phyloP scores from a whole-genome alignment of 2,329 filamentous ascomycete genomes.

The Talaromyces sp. region DNA sequence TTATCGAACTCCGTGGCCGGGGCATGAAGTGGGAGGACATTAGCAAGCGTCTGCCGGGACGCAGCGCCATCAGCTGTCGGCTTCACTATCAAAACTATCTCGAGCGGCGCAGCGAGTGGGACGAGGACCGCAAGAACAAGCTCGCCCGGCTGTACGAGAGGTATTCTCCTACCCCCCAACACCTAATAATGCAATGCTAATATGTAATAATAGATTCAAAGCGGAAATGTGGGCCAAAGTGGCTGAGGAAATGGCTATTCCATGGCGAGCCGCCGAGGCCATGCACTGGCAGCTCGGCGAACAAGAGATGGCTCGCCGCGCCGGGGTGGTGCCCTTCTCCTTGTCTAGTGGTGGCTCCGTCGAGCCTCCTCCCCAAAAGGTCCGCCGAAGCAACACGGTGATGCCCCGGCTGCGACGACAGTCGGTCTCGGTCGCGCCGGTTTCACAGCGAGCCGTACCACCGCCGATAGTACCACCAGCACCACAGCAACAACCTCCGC shows the following conservation, averaged over 20 bases:
- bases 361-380: conserved; percentile 41
- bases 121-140: conserved; percentile 96
- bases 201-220: conserved; percentile 66
- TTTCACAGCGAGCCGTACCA: conserved; percentile 6
- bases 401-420: conserved; percentile 35
- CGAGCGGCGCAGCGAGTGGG: conserved; percentile 88
- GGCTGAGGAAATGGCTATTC: conserved; percentile 88
- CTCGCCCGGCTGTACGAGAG: conserved; percentile 90
- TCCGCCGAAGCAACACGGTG: conserved; percentile 33
- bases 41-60: conserved; percentile 79
- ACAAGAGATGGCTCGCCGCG: conserved; percentile 85
- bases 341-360: conserved; percentile 51
- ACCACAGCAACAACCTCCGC: neutral
- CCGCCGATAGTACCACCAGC: conserved; percentile 1
- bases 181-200: neutral
- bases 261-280: conserved; percentile 91
- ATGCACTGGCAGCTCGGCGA: conserved; percentile 99
- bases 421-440: conserved; percentile 17
- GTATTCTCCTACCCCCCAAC: conserved; percentile 48
- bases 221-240: conserved; percentile 97
- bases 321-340: conserved; percentile 82
- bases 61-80: conserved; percentile 89
- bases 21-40: conserved; percentile 99
- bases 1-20: conserved; percentile 82
- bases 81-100: conserved; percentile 97